These are phyloP conservation scores for Metschnikowia bowlesiae DNA, from an alignment of 805 yeast species.

Conservation along the genomic window DNA sequence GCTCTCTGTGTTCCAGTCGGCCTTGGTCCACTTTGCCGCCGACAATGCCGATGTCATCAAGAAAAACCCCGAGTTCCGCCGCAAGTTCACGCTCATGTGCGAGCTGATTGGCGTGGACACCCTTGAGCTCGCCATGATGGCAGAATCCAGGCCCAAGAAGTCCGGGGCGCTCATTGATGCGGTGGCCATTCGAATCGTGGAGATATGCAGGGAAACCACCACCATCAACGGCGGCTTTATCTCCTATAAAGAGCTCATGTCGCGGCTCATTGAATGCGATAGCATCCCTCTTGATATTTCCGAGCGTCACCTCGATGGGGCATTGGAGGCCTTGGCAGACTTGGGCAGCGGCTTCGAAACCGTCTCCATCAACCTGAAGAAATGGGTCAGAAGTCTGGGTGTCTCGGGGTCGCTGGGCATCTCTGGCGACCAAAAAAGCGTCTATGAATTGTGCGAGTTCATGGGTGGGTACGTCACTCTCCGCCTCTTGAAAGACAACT, in stretches of 20 bases:
- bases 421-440: conserved; percentile 58
- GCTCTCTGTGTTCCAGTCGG: conserved; percentile 69
- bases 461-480: conserved; percentile 69
- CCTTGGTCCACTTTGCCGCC: conserved; percentile 67
- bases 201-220: conserved; percentile 65
- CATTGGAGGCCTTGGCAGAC: conserved; percentile 48
- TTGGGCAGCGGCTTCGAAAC: conserved; percentile 73
- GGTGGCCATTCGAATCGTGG: conserved; percentile 69
- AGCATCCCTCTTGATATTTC: conserved; percentile 28
- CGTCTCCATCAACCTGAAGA: conserved; percentile 45
- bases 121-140: conserved; percentile 35
- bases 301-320: conserved; percentile 51
- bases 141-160: conserved; percentile 21
- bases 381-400: conserved; percentile 43
- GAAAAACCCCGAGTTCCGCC: conserved; percentile 58
- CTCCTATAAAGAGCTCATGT: conserved; percentile 43
- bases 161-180: conserved; percentile 58
- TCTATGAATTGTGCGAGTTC: conserved; percentile 71
- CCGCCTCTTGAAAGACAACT: conserved; percentile 64
- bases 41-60: conserved; percentile 67
- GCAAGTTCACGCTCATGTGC: conserved; percentile 73
- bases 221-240: conserved; percentile 81
- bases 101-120: conserved; percentile 83
- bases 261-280: conserved; percentile 26
- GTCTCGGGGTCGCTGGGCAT: conserved; percentile 24